Evolutionary conservation across 768 basidiomycete genomes (phyloP), one percentile per base, ranked within the genome.

Genomic region (Trametes sanguinea): DNA sequence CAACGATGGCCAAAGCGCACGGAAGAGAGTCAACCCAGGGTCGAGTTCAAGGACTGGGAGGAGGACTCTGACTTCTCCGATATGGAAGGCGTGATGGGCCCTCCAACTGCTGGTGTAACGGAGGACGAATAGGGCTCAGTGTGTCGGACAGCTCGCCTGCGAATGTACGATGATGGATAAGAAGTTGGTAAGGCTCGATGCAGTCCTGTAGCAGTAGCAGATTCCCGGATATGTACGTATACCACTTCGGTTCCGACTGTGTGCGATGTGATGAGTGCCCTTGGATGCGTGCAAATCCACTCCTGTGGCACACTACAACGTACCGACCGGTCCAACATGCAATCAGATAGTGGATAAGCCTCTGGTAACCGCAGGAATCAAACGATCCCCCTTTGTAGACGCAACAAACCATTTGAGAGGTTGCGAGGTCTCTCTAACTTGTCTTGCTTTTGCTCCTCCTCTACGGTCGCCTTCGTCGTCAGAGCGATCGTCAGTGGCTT

Each of bases 1-100:
- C 79, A 84, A 69, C 81, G 92, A 40, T 94, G 92, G 92, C 92
- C 92, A 1, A 81, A 79, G 64, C 84, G 80, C 54, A 83, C 83
- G 35, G 63, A 37, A 22, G 55, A 29, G 60, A 57, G 57, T 37
- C 68, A 74, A 42, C 74, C 74, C 37, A 79, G 83, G 66, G 88
- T 90, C 9, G 72, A 82, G 51, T 86, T 89, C 69, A 77, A 82
- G 53, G 73, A 80, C 14, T 81, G 81, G 77, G 83, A 87, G 54
- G 87, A 88, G 59, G 83, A 88, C 46, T 72, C 71, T 0, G 78
- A 82, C 57, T 72, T 68, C 51, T 79, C 78, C 8, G 82, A 84
- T 65, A 74, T 76, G 55, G 81, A 81, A 59, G 81, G 78, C 37
- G 56, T 73, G 47, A 69, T 71, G 48, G 63, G 61, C 62, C 40